A percentile compares a stretch with the other conserved stretches of the same genome.
Conservation (phyloP, 352 stramenopile species). For the Globisporangium heterothallicum region DNA sequence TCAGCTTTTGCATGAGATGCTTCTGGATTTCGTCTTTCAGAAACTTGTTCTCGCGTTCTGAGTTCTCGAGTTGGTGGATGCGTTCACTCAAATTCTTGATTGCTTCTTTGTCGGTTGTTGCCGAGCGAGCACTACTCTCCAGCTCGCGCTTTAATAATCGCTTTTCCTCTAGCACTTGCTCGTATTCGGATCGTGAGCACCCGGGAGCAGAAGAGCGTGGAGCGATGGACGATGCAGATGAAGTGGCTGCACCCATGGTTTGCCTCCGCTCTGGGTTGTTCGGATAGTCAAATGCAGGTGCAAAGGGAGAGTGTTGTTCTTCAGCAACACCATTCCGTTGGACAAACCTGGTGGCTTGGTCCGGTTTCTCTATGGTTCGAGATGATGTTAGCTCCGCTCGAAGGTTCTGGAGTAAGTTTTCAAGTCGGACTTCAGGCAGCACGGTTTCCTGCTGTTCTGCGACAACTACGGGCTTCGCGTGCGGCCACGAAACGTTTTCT, state of each 20-base stretch:
- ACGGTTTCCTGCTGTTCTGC: neutral
- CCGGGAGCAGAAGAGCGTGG: neutral
- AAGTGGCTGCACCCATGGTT: neutral
- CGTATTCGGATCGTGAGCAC: slow-evolving; percentile 21
- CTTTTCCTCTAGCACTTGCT: slow-evolving; percentile 39
- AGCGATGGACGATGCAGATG: neutral
- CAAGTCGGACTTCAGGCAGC: neutral
- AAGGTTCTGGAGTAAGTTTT: slow-evolving; percentile 13
- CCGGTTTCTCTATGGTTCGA: neutral
- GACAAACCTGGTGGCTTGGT: neutral
- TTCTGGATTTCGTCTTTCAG: slow-evolving; percentile 64
- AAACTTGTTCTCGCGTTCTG: slow-evolving; percentile 48
- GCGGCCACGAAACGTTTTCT: slow-evolving; percentile 26
- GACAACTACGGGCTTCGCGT: slow-evolving; percentile 7
- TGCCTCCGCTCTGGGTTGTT: slow-evolving; percentile 4
- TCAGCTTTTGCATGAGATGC: slow-evolving; percentile 52
- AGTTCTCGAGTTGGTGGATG: slow-evolving; percentile 29
- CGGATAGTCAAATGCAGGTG: neutral
- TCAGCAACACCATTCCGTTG: neutral
- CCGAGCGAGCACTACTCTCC: slow-evolving; percentile 12
- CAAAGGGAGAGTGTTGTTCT: too few relatives aligned
- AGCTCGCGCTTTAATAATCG: slow-evolving; percentile 18
- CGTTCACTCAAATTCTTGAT: slow-evolving; percentile 34
- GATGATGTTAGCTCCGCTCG: slow-evolving; percentile 12
- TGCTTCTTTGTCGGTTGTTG: slow-evolving; percentile 30